Conservation (phyloP, 192 early-diverging fungal species). For the Coemansia asiatica region DNA sequence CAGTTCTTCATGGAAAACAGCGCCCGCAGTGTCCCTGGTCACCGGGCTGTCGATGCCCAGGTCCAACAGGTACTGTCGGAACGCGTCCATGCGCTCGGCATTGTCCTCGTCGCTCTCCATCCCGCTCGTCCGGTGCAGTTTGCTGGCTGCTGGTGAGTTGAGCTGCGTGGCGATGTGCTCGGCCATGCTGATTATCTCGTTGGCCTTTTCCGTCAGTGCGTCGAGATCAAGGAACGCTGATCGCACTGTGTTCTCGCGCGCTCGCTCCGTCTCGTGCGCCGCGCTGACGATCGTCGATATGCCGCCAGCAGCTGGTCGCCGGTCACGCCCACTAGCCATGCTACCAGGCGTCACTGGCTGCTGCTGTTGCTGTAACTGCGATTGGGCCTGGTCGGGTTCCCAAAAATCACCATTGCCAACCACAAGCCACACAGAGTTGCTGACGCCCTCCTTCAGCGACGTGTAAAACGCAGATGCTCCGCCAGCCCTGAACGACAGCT, state of each 20-base stretch:
- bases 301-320: slow-evolving; percentile 29
- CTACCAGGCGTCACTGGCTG: not conserved
- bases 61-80: slow-evolving; percentile 69
- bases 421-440: slow-evolving; percentile 64
- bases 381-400: not conserved
- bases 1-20: slow-evolving; percentile 83
- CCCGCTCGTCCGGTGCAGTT: slow-evolving; percentile 26
- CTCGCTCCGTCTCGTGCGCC: slow-evolving; percentile 66
- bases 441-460: slow-evolving; percentile 64
- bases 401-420: slow-evolving; percentile 14
- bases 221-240: slow-evolving; percentile 90
- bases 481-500: slow-evolving; percentile 79
- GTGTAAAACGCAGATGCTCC: slow-evolving; percentile 63
- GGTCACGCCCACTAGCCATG: not conserved
- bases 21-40: slow-evolving; percentile 86
- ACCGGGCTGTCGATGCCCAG: slow-evolving; percentile 90
- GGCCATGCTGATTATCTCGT: slow-evolving; percentile 76
- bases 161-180: slow-evolving; percentile 54
- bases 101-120: slow-evolving; percentile 37
- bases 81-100: slow-evolving; percentile 29
- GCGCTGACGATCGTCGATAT: slow-evolving; percentile 52
- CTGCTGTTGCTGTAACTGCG: not conserved
- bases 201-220: slow-evolving; percentile 81
- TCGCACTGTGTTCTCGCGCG: slow-evolving; percentile 66
- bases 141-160: slow-evolving; percentile 46